These are phyloP conservation scores for Infundibulicybe gibba DNA, from an alignment of 768 basidiomycete species.

Conservation along the genomic window DNA sequence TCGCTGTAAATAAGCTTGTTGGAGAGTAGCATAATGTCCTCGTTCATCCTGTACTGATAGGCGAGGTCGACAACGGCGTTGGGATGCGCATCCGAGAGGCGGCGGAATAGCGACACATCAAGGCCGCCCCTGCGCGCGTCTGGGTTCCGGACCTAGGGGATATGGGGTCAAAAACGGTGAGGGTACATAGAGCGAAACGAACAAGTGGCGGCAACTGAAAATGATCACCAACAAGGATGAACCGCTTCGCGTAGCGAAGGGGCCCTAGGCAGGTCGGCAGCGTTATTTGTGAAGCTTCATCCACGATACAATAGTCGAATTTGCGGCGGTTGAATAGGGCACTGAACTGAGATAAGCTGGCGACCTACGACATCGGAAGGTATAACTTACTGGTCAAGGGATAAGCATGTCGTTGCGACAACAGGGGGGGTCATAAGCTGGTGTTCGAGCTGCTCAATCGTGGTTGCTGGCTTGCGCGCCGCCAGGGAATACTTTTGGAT, in stretches of 20 bases:
- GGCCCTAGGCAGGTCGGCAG: constrained; percentile 95
- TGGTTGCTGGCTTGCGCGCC: constrained; percentile 48
- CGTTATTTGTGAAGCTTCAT: constrained; percentile 97
- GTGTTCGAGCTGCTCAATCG: constrained; percentile 79
- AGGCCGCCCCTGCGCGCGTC: constrained; percentile 82
- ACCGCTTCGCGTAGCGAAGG: constrained; percentile 83
- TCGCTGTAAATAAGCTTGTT: constrained; percentile 84
- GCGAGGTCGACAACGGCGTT: constrained; percentile 81
- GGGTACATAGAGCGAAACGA: constrained; percentile 12
- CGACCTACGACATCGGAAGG: too few relatives aligned
- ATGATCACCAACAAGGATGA: constrained; percentile 96
- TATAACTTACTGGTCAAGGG: constrained; percentile 87
- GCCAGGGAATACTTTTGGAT: constrained; percentile 69
- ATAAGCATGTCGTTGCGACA: constrained; percentile 93
- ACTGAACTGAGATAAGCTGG: constrained; percentile 41
- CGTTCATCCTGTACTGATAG: constrained; percentile 95
- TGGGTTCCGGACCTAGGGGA: constrained; percentile 68
- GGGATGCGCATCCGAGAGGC: constrained; percentile 84
- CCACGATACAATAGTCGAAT: constrained; percentile 97
- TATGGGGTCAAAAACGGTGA: background rate
- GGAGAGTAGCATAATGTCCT: constrained; percentile 89
- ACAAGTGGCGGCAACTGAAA: constrained; percentile 96
- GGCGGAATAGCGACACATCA: constrained; percentile 86
- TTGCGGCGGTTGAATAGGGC: constrained; percentile 79
- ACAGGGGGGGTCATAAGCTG: constrained; percentile 87